A percentile compares a stretch with the other conserved stretches of the same genome.
Evolutionary conservation across 2,329 filamentous ascomycete genomes (phyloP).

Genomic region (Zarea fungicola): DNA sequence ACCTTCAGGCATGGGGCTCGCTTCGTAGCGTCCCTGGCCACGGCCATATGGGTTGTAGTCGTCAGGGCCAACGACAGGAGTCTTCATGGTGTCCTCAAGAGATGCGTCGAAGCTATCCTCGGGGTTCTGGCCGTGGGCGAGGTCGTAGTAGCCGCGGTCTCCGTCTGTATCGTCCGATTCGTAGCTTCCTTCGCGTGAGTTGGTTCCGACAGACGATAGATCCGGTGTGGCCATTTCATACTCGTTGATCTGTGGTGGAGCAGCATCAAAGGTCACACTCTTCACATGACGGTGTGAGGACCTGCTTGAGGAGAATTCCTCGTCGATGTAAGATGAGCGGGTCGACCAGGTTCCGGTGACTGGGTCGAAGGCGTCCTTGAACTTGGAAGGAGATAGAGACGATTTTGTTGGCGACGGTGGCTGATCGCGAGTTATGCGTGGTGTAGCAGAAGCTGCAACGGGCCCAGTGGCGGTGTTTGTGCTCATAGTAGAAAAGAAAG

Average conservation of each 20-base stretch:
- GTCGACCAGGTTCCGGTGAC: slow-evolving; percentile 65
- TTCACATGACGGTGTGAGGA: slow-evolving; percentile 80
- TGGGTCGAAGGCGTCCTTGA: slow-evolving; percentile 64
- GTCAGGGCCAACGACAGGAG: slow-evolving; percentile 93
- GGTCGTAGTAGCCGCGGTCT: slow-evolving; percentile 60
- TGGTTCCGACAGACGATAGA: slow-evolving; percentile 84
- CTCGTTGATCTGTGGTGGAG: slow-evolving; percentile 90
- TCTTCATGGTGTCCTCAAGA: slow-evolving; percentile 93
- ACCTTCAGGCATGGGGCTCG: slow-evolving; percentile 60
- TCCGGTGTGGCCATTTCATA: slow-evolving; percentile 98
- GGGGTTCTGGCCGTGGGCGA: slow-evolving; percentile 35
- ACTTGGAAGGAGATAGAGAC: slow-evolving; percentile 66
- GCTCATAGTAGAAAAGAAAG: slow-evolving; percentile 52
- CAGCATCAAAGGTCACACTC: slow-evolving; percentile 94
- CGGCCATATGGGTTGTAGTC: slow-evolving; percentile 63
- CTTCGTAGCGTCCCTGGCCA: slow-evolving; percentile 48
- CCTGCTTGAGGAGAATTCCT: slow-evolving; percentile 58
- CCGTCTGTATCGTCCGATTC: slow-evolving; percentile 75
- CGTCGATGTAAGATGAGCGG: slow-evolving; percentile 54
- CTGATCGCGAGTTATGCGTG: slow-evolving; percentile 54
- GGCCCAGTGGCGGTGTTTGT: slow-evolving; percentile 42
- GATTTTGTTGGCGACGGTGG: slow-evolving; percentile 80
- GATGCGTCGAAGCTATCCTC: slow-evolving; percentile 96
- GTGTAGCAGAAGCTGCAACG: slow-evolving; percentile 29
- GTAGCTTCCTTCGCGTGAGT: slow-evolving; percentile 88